Conservation (phyloP, 2,329 filamentous ascomycete species). For the Trichophyton schoenleinii region DNA sequence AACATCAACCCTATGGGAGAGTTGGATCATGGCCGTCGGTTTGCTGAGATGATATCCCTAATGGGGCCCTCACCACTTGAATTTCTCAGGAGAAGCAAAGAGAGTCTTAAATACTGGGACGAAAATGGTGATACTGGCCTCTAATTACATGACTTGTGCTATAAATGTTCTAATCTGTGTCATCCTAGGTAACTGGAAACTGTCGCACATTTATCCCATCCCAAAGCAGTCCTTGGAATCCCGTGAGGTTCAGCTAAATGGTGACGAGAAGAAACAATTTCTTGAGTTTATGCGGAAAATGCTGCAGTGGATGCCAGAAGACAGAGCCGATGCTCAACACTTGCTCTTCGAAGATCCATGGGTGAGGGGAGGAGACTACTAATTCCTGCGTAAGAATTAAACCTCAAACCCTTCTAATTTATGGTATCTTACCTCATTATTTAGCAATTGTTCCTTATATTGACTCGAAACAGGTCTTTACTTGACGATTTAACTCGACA, state of each 20-base stretch:
- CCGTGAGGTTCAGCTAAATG: slow-evolving; percentile 4
- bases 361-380: neutral
- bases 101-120: slow-evolving; percentile 9
- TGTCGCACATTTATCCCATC: slow-evolving; percentile 6
- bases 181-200: slow-evolving; percentile 7
- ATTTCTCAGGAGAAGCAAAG: slow-evolving; percentile 6
- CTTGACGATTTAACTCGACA: neutral
- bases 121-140: neutral
- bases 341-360: slow-evolving; percentile 13
- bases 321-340: slow-evolving; percentile 21
- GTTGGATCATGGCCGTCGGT: neutral
- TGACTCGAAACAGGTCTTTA: too few relatives aligned
- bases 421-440: too few relatives aligned
- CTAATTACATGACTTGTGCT: neutral
- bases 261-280: slow-evolving; percentile 22
- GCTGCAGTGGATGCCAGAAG: slow-evolving; percentile 24
- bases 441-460: neutral
- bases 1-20: slow-evolving; percentile 3
- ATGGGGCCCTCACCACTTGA: slow-evolving; percentile 7
- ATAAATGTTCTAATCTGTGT: neutral
- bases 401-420: too few relatives aligned
- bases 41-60: slow-evolving; percentile 5
- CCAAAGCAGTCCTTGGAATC: slow-evolving; percentile 5
- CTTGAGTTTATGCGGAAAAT: slow-evolving; percentile 21
- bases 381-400: too few relatives aligned